These are phyloP conservation scores for Gynandropsis gynandra DNA, from an alignment of 345 rosid genomes.

Conservation along the genomic window DNA sequence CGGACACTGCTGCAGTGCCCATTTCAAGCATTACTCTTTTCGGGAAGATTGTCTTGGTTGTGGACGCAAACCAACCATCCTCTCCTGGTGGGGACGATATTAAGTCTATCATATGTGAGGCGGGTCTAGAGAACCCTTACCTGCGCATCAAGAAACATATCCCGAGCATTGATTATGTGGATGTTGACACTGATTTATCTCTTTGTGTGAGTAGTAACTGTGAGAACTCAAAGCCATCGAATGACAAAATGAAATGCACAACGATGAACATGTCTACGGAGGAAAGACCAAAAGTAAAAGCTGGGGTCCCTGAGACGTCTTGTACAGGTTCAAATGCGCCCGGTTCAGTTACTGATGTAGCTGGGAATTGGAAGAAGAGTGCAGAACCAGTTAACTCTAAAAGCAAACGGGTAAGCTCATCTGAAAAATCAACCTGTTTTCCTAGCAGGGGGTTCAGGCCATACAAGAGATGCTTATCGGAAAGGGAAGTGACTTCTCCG, in stretches of 20 bases:
- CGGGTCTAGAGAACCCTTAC: slow-evolving; percentile 13
- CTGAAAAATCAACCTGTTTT: too few species aligned
- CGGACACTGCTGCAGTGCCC: slow-evolving; percentile 9
- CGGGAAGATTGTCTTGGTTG: slow-evolving; percentile 48
- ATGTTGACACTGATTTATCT: slow-evolving; percentile 31
- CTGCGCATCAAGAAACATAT: slow-evolving; percentile 12
- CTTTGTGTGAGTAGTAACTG: slow-evolving; percentile 26
- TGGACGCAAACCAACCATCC: slow-evolving; percentile 25
- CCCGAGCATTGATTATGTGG: slow-evolving; percentile 12
- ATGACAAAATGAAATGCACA: too few species aligned
- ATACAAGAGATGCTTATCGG: too few species aligned
- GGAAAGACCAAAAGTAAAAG: slow-evolving; percentile 23
- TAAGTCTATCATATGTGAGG: slow-evolving; percentile 9
- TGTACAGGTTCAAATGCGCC: slow-evolving; percentile 31
- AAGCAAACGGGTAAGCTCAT: too few species aligned
- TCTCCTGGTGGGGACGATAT: slow-evolving; percentile 5
- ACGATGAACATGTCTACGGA: background rate
- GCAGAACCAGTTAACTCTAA: slow-evolving; percentile 32
- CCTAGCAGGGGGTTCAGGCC: slow-evolving; percentile 1
- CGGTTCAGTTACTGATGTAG: slow-evolving; percentile 32
- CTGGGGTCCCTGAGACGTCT: slow-evolving; percentile 33
- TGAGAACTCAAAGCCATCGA: too few species aligned
- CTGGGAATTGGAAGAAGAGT: slow-evolving; percentile 31
- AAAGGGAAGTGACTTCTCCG: too few species aligned
- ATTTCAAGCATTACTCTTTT: slow-evolving; percentile 53